A percentile compares a stretch with the other conserved stretches of the same genome.
Evolutionary conservation across 2,329 filamentous ascomycete genomes (phyloP).

Genomic region (Gyromitra esculenta): DNA sequence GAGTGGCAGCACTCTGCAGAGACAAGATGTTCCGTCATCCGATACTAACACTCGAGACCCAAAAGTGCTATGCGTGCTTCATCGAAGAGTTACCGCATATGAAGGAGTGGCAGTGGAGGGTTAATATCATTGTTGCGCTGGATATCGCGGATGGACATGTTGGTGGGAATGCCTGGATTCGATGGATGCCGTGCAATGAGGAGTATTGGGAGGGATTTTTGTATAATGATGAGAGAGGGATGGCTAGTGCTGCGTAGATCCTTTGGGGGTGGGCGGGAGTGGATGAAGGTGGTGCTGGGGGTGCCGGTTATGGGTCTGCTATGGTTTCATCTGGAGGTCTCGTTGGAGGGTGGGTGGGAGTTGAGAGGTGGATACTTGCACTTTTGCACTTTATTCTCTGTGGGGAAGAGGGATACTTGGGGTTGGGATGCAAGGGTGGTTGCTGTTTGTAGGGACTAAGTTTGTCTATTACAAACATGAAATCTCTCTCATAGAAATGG

Average conservation of each 20-base stretch:
- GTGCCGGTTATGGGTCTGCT: background rate
- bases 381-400: too few species aligned
- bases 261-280: too few species aligned
- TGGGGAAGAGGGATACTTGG: too few species aligned
- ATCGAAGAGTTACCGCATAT: background rate
- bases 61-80: slow-evolving; percentile 11
- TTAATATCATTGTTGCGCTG: slow-evolving; percentile 20
- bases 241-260: slow-evolving; percentile 25
- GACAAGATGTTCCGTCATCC: slow-evolving; percentile 27
- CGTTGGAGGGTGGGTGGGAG: too few species aligned
- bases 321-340: too few species aligned
- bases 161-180: slow-evolving; percentile 19
- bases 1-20: slow-evolving; percentile 5
- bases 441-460: too few species aligned
- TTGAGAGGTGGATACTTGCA: too few species aligned
- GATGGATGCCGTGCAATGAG: slow-evolving; percentile 24
- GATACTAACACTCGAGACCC: background rate
- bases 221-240: slow-evolving; percentile 36
- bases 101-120: slow-evolving; percentile 25
- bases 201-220: slow-evolving; percentile 30
- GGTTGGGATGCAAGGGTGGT: too few species aligned
- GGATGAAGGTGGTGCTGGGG: background rate
- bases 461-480: too few species aligned
- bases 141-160: slow-evolving; percentile 14
- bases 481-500: too few species aligned